These are phyloP conservation scores for Heritiera littoralis DNA, from an alignment of 345 rosid genomes.

Conservation along the genomic window DNA sequence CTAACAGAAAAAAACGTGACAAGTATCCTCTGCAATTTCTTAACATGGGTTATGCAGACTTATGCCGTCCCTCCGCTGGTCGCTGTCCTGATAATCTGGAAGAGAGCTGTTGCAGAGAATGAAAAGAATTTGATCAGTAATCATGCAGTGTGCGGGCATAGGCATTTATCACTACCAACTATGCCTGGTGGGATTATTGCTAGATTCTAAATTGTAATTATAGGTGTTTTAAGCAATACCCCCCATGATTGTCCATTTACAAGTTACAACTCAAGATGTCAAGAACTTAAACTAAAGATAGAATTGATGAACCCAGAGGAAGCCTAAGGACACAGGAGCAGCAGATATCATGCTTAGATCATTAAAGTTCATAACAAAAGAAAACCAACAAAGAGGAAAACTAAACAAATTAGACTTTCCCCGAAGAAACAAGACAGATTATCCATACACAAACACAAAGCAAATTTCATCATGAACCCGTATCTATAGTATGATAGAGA, in stretches of 20 bases:
- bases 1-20: conserved; percentile 18
- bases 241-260: neutral
- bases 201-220: neutral
- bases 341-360: neutral
- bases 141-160: neutral
- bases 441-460: neutral
- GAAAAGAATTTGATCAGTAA: conserved; percentile 7
- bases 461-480: neutral
- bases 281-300: neutral
- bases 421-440: neutral
- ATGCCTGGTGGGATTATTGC: neutral
- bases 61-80: conserved; percentile 70
- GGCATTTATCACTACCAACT: neutral
- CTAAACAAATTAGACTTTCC: neutral
- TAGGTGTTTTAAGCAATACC: neutral
- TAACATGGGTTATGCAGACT: neutral
- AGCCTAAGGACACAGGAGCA: neutral
- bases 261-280: neutral
- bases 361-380: neutral
- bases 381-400: neutral
- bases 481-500: neutral
- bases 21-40: conserved; percentile 20
- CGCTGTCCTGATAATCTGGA: conserved; percentile 95
- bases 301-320: neutral
- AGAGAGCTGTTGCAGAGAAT: conserved; percentile 62